Evolutionary conservation across 2,329 filamentous ascomycete genomes (phyloP).

Genomic region (Fusarium mundagurra): DNA sequence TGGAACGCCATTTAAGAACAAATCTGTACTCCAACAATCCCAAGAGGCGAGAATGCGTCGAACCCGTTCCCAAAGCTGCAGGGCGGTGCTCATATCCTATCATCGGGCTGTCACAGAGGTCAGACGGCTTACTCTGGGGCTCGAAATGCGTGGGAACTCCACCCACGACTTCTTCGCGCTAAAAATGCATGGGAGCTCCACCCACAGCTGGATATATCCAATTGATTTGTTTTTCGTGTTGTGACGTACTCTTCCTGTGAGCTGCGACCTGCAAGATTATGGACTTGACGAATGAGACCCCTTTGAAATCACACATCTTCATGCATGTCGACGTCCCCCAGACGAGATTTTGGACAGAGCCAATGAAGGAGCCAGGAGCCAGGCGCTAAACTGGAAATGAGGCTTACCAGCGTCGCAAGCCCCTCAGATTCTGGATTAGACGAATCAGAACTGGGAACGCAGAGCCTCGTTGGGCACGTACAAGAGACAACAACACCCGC

Average conservation of each 20-base stretch:
- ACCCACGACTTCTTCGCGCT: too few species aligned
- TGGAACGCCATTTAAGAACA: too few species aligned
- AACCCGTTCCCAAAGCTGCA: too few species aligned
- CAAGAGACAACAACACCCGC: rapidly evolving
- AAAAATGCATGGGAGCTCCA: too few species aligned
- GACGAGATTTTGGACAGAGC: rapidly evolving
- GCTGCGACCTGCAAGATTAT: not conserved
- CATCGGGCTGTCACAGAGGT: rapidly evolving
- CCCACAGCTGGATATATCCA: not conserved
- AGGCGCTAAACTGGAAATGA: rapidly evolving
- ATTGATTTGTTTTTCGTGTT: rapidly evolving
- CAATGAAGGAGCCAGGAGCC: rapidly evolving
- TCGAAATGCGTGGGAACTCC: too few species aligned
- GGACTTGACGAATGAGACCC: not conserved
- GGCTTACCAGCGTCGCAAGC: rapidly evolving
- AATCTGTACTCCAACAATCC: too few species aligned
- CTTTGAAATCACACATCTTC: rapidly evolving
- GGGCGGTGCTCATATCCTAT: too few species aligned
- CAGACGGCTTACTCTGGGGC: rapidly evolving
- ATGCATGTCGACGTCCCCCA: too few species aligned
- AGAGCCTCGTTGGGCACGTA: not conserved
- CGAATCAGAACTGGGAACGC: rapidly evolving
- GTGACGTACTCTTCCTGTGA: not conserved
- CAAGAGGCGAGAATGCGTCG: too few species aligned
- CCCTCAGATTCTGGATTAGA: not conserved